Conservation (phyloP, 192 early-diverging fungal species). For the Coemansia sp. region DNA sequence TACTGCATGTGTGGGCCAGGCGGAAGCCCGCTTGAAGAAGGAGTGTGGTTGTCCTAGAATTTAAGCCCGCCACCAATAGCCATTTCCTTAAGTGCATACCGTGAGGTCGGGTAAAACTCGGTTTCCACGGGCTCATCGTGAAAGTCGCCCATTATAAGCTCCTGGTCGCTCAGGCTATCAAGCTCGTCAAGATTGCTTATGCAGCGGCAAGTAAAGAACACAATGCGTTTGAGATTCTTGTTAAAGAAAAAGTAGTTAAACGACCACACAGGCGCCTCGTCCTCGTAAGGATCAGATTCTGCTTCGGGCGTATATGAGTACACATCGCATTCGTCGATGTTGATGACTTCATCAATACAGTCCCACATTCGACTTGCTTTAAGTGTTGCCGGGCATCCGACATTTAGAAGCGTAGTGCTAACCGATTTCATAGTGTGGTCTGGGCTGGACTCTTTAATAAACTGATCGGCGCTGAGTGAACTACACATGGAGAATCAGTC, state of each 20-base stretch:
- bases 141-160: constrained; percentile 44
- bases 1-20: too few relatives aligned
- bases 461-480: constrained; percentile 54
- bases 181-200: constrained; percentile 69
- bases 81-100: constrained; percentile 39
- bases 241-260: constrained; percentile 99
- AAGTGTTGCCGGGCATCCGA: constrained; percentile 57
- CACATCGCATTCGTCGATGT: constrained; percentile 82
- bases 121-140: constrained; percentile 36
- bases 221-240: constrained; percentile 82
- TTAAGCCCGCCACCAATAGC: constrained; percentile 27
- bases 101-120: constrained; percentile 39
- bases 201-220: constrained; percentile 89
- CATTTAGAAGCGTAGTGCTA: constrained; percentile 81
- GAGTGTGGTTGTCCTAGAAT: constrained; percentile 14
- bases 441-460: constrained; percentile 65
- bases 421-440: constrained; percentile 78
- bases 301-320: constrained; percentile 88
- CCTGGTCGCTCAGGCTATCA: constrained; percentile 45
- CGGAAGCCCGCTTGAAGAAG: too few relatives aligned
- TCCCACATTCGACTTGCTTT: constrained; percentile 74
- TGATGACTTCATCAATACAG: constrained; percentile 77
- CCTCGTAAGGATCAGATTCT: constrained; percentile 87
- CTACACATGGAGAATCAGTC: constrained; percentile 17
- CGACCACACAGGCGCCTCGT: constrained; percentile 89